phyloP scores from a whole-genome alignment of 768 basidiomycete genomes.

The Tulasnella sp. region DNA sequence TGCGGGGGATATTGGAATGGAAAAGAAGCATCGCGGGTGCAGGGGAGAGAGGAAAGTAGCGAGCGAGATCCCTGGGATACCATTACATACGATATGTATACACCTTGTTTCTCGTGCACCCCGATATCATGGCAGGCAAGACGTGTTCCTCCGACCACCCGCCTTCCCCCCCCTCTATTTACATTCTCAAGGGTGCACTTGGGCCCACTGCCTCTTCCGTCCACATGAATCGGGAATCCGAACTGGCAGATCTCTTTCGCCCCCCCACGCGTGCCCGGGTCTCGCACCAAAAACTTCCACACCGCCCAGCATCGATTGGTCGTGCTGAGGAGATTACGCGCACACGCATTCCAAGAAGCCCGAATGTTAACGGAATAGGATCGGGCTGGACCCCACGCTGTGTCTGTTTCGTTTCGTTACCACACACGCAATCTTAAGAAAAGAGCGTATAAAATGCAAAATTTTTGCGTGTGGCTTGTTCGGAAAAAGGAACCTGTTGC shows the following conservation, averaged over 20 bases:
- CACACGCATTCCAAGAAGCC: too few species aligned
- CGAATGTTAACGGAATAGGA: constrained; percentile 4
- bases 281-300: background rate
- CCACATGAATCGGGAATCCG: background rate
- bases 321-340: too few species aligned
- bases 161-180: constrained; percentile 1
- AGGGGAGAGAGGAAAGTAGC: constrained; percentile 9
- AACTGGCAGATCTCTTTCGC: background rate
- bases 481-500: background rate
- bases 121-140: constrained; percentile 17
- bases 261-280: too few species aligned
- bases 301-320: background rate
- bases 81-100: constrained; percentile 16
- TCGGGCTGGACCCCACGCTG: background rate
- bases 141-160: constrained; percentile 16
- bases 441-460: background rate
- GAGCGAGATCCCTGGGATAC: constrained; percentile 11
- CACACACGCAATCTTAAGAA: background rate
- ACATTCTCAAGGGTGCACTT: background rate
- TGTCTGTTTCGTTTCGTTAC: too few species aligned
- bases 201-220: constrained; percentile 7
- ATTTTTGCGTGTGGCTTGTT: background rate
- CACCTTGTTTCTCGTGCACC: constrained; percentile 6
- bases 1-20: constrained; percentile 23
- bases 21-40: constrained; percentile 13